Evolutionary conservation across 768 basidiomycete genomes (phyloP), one percentile per base, ranked within the genome.

Genomic region (Suillus subluteus): DNA sequence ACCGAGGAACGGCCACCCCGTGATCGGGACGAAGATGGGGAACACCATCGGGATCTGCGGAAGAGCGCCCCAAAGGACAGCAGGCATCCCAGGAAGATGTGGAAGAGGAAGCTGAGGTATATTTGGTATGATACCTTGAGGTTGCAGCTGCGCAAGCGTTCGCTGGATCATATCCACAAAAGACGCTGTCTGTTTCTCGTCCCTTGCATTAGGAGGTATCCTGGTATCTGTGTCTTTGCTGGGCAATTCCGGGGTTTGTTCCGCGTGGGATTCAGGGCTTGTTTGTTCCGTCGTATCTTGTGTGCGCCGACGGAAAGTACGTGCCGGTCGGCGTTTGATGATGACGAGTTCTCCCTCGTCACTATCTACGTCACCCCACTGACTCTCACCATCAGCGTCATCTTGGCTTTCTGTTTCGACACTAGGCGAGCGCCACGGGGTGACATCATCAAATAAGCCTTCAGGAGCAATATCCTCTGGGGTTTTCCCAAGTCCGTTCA

Each of bases 1-100:
- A 63, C 87, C 84, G 65, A 89, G 80, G 76, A 92, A 86, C 1
- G 87, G 83, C 87, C 87, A 90, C 26, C 80, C 83, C 40, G 90
- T 86, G 73, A 84, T 76, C 4, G 93, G 91, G 18, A 94, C 87
- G 66, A 89, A 85, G 30, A 94, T 84, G 21, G 93, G 92, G 84
- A 95, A 94, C 15, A 91, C 90, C 78, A 91, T 82, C 2, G 90
- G 90, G 65, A 91, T 82, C 67, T 90, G 89, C 6, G 88, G 88
- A 18, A 91, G 73, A 35, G 84, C 83, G 55, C 74, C 82, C 89
- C 88, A 89, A 41, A 86, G 85, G 59, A 88, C 85, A 48, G 83
- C 81, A 35, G 89, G 88, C 64, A 93, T 85, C 67, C 87, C 89
- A 7, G 87, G 89, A n/a, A 92, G 79, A 65, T 85, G 79, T n/a